Conservation (phyloP, 2,329 filamentous ascomycete genomes). For the Paraphoma chrysanthemicola region DNA sequence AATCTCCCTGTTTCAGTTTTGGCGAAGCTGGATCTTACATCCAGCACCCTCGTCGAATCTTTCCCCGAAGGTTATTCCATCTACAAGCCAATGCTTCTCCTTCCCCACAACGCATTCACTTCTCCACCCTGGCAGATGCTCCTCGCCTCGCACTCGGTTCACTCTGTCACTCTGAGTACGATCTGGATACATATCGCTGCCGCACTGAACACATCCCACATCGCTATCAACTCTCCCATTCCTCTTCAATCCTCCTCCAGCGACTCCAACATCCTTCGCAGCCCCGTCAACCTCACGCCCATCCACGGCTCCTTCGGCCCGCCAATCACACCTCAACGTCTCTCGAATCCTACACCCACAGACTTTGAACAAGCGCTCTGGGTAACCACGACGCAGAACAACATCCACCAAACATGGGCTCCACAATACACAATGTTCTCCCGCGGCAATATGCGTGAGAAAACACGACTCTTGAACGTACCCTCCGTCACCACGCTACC, state of each 20-base stretch:
- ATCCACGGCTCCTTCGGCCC: conserved; percentile 79
- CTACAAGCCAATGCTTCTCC: conserved; percentile 65
- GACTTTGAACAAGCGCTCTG: conserved; percentile 77
- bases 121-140: conserved; percentile 42
- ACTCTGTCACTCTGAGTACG: conserved; percentile 29
- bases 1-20: conserved; percentile 19
- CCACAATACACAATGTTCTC: conserved; percentile 95
- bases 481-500: conserved; percentile 35
- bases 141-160: conserved; percentile 30
- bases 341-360: conserved; percentile 27
- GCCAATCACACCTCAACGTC: conserved; percentile 19
- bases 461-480: conserved; percentile 71
- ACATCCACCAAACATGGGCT: conserved; percentile 84
- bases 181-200: conserved; percentile 38
- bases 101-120: conserved; percentile 57
- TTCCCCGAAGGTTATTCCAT: conserved; percentile 58
- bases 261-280: not conserved
- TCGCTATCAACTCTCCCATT: conserved; percentile 67
- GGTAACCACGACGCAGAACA: conserved; percentile 76
- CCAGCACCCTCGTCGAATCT: conserved; percentile 18
- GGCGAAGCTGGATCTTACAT: conserved; percentile 16
- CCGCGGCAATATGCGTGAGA: conserved; percentile 88
- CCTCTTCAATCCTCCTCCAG: conserved; percentile 33
- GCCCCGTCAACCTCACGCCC: conserved; percentile 61
- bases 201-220: conserved; percentile 59